phyloP scores from a whole-genome alignment of 371 early-diverging fungal species.

The Rhizomucor miehei region DNA sequence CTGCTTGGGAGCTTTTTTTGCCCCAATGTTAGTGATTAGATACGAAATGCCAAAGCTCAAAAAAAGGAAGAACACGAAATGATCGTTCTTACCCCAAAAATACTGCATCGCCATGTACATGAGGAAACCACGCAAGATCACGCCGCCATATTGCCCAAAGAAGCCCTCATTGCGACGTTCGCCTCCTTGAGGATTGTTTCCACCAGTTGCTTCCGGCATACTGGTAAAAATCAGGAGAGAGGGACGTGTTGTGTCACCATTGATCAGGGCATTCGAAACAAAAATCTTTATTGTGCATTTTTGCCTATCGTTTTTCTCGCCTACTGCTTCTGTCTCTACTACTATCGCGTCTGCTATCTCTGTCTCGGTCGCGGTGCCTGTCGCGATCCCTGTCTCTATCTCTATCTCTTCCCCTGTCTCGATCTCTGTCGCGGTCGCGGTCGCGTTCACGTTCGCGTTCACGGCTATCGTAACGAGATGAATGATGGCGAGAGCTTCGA shows the following conservation, averaged over 20 bases:
- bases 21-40: no score
- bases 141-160: conserved; percentile 32
- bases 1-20: neutral
- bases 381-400: conserved; percentile 16
- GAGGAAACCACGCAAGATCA: conserved; percentile 32
- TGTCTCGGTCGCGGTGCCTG: conserved; percentile 9
- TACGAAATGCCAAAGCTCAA: neutral
- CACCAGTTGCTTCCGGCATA: conserved; percentile 2
- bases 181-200: conserved; percentile 2
- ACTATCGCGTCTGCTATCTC: conserved; percentile 17
- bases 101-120: conserved; percentile 39
- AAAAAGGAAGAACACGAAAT: neutral
- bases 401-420: conserved; percentile 25
- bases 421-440: conserved; percentile 14
- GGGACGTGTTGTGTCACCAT: no score
- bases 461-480: conserved; percentile 33
- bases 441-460: conserved; percentile 26
- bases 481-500: conserved; percentile 31
- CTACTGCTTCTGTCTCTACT: conserved; percentile 17
- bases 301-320: conserved; percentile 9
- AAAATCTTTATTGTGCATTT: conserved; percentile 2
- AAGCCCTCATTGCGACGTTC: conserved; percentile 25
- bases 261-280: neutral
- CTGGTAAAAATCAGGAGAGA: neutral
- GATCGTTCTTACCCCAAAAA: conserved; percentile 18